Evolutionary conservation across 805 yeast species (phyloP), one percentile per base, ranked within the genome.

Genomic region (Suhomyces xylopsoci): DNA sequence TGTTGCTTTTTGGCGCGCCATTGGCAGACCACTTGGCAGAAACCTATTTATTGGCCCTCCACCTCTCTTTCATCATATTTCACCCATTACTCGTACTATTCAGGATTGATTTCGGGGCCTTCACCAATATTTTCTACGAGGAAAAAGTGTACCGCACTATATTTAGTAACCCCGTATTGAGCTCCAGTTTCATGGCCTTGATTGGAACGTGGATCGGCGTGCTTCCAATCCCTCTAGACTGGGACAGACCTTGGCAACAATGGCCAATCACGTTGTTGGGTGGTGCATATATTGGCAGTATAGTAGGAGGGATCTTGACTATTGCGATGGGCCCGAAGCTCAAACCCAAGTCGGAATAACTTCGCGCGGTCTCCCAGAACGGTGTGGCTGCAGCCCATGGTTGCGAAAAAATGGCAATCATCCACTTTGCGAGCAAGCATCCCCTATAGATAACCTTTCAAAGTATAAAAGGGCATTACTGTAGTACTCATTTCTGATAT

Each of bases 191-290:
- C n/a, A 50, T 62, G 43, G 60, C 64, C 2, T 42, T 70, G 1
- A 53, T 87, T 9, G 97, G 97, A 1, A 83, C 92, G 6, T 93
- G 98, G 98, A 58, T 90, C 1, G 97, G 98, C 14, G 97, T 93
- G 2, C 68, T 89, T 36, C 98, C 96, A 1, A 91, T 94, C 53
- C 97, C 98, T 0, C 76, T 94, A 54, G 99, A 93, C 68, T 93
- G 99, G 99, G 99, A 93, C 66, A 79, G 98, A 61, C 89, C 87
- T 24, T 93, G 99, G 99, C 99, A 93, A 69, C 80, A 77, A 50
- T 93, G 97, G 96, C 99, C 99, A 6, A 81, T 90, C 50, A 93
- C 98, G 0, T 77, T 93, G 43, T 74, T 93, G 12, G 77, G 81
- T 7, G 97, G 98, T 1, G 84, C 84, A 0, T 90, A 89, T 61